Evolutionary conservation across 192 early-diverging fungal genomes (phyloP), one percentile per base, ranked within the genome.

Genomic region (Pilobolus umbonatus): DNA sequence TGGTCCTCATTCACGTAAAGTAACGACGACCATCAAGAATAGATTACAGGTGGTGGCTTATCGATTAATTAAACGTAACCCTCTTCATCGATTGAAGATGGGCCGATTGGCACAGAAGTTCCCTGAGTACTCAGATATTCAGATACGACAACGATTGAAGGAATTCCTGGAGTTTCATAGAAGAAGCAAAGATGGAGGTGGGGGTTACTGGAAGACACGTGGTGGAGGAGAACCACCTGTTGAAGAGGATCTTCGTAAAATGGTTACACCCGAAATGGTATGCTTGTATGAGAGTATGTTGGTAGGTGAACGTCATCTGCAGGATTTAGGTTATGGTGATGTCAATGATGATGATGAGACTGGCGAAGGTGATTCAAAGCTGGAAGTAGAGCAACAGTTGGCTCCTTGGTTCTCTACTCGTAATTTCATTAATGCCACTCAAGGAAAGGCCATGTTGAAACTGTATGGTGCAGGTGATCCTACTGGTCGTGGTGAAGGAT

Each of bases 401-500:
- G 96, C 94, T 0, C 92, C 95, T 1, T 99, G 96, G 94, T 91
- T 88, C 56, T 81, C 86, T 28, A 99, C 94, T 5, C 85, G 89
- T 26, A 99, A 99, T 68, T 98, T 99, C 73, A 85, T 96, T 40
- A 89, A 89, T 60, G 92, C 94, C 2, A 91, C 85, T 19, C 86
- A 87, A 64, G 90, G 90, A 43, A 99, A 99, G 67, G 92, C 91
- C 10, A 93, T 95, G 93, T 74, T 97, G 45, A 87, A 95, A 75
- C 80, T 99, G 9, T 89, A 90, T 63, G 96, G 96, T 17, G 87
- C 88, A n/a, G 96, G 94, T 50, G 96, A 99, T 73, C 96, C 96
- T 5, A 95, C 95, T 0, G 96, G 94, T 10, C 72, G 81, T 40
- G 94, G 92, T 44, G 95, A 98, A 62, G 96, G 93, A 8, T 97